Evolutionary conservation across 495 filamentous ascomycete genomes (phyloP).

Genomic region (Neurospora terricola): DNA sequence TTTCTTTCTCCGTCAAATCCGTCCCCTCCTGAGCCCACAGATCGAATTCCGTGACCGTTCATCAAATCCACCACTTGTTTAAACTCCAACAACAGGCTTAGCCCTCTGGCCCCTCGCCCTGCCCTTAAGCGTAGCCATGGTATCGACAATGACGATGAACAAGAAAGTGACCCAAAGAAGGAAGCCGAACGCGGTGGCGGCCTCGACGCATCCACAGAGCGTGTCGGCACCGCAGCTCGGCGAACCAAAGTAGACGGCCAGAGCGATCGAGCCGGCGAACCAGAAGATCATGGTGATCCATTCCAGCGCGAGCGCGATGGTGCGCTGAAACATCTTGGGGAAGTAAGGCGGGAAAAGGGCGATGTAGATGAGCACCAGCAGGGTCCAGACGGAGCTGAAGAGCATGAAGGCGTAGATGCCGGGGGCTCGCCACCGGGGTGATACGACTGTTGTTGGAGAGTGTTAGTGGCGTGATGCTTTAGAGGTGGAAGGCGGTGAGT

Average conservation of each 20-base stretch:
- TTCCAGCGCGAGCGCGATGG: slow-evolving; percentile 55
- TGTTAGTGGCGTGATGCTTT: slow-evolving; percentile 6
- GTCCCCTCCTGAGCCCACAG: too few relatives aligned
- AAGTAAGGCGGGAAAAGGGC: slow-evolving; percentile 51
- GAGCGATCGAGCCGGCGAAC: slow-evolving; percentile 73
- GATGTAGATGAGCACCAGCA: slow-evolving; percentile 59
- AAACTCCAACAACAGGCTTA: neutral
- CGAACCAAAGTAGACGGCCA: slow-evolving; percentile 50
- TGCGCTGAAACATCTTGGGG: slow-evolving; percentile 46
- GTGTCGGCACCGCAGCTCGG: slow-evolving; percentile 20
- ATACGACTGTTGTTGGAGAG: slow-evolving; percentile 20
- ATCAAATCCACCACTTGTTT: neutral
- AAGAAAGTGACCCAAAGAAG: slow-evolving; percentile 35
- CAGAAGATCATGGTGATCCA: slow-evolving; percentile 74
- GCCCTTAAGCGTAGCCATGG: slow-evolving; percentile 8
- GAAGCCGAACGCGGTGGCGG: slow-evolving; percentile 38
- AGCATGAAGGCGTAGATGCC: slow-evolving; percentile 58
- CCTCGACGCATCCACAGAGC: slow-evolving; percentile 31
- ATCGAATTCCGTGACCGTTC: neutral
- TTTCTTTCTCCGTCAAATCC: neutral
- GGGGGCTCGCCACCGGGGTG: slow-evolving; percentile 26
- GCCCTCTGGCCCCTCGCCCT: neutral
- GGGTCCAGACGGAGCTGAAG: slow-evolving; percentile 63
- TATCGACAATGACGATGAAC: slow-evolving; percentile 28
- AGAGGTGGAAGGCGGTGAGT: neutral